A percentile compares a stretch with the other conserved stretches of the same genome.
Conservation (phyloP, 345 rosid genomes). For the Citrus reticulata region DNA sequence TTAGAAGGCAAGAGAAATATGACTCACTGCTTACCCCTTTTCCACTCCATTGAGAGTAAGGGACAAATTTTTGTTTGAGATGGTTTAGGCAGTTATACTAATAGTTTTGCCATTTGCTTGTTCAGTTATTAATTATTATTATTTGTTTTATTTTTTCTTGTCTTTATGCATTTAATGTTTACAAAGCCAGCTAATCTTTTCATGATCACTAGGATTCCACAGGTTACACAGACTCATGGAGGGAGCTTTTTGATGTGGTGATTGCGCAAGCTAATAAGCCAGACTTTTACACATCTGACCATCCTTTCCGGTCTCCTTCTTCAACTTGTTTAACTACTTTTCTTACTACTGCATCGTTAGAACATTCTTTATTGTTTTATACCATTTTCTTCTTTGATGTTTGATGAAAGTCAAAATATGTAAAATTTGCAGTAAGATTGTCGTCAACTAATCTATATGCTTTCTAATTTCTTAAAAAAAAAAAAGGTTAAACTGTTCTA, state of each 20-base stretch:
- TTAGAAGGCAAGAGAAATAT: background rate
- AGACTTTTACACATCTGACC: conserved; percentile 87
- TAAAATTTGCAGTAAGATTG: background rate
- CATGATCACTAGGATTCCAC: conserved; percentile 55
- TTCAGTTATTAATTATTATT: conserved; percentile 6
- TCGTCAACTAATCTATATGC: background rate
- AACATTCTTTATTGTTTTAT: background rate
- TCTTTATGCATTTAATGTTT: background rate
- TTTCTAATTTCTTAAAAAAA: background rate
- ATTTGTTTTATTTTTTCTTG: background rate
- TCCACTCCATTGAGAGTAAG: background rate
- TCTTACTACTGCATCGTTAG: background rate
- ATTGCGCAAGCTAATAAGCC: conserved; percentile 98
- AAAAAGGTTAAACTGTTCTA: background rate
- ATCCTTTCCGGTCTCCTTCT: conserved; percentile 77
- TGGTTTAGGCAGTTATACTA: background rate
- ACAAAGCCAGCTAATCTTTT: conserved; percentile 12
- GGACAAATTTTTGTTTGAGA: background rate
- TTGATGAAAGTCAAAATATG: background rate
- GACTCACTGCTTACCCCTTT: background rate
- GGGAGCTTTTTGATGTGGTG: conserved; percentile 92
- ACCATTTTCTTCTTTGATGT: background rate
- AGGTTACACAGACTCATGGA: conserved; percentile 70
- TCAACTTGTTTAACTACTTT: conserved; percentile 3
- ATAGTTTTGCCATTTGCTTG: background rate